Evolutionary conservation across 2,329 filamentous ascomycete genomes (phyloP).

Genomic region (Penicillium sp.): DNA sequence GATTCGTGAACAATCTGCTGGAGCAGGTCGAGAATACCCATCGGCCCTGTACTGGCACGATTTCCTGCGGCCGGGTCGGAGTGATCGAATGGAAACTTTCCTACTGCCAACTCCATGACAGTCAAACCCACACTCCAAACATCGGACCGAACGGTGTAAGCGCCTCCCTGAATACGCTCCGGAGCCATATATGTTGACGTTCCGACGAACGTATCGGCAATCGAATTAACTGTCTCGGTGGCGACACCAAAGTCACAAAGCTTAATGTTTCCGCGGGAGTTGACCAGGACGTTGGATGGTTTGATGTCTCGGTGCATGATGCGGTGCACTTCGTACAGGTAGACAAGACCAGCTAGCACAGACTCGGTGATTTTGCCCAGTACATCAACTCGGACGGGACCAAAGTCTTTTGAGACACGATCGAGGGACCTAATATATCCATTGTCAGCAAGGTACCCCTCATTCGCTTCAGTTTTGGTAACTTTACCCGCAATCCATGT

Average conservation of each 20-base stretch:
- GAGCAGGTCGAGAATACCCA: conserved; percentile 91
- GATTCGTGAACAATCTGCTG: conserved; percentile 98
- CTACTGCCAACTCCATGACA: conserved; percentile 96
- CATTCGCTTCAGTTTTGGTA: conserved; percentile 2
- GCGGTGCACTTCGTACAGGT: conserved; percentile 91
- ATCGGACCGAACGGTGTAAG: conserved; percentile 97
- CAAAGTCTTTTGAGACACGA: conserved; percentile 90
- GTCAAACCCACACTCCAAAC: conserved; percentile 97
- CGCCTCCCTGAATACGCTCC: conserved; percentile 93
- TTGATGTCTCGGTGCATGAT: conserved; percentile 99
- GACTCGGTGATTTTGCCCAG: conserved; percentile 97
- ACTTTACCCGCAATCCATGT: conserved; percentile 96
- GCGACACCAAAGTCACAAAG: conserved; percentile 99
- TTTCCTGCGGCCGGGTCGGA: conserved; percentile 75
- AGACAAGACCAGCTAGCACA: conserved; percentile 87
- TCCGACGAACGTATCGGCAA: conserved; percentile 96
- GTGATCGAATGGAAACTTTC: conserved; percentile 89
- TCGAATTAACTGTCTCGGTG: conserved; percentile 94
- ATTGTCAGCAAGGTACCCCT: conserved; percentile 17
- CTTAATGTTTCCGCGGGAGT: conserved; percentile 92
- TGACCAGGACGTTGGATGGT: conserved; percentile 94
- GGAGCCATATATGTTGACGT: conserved; percentile 99
- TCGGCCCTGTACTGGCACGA: conserved; percentile 69
- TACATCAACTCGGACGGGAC: conserved; percentile 92
- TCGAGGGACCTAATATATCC: conserved; percentile 72